These are phyloP conservation scores for Asclepias syriaca DNA, from an alignment of 257 asterid genomes.

Conservation along the genomic window DNA sequence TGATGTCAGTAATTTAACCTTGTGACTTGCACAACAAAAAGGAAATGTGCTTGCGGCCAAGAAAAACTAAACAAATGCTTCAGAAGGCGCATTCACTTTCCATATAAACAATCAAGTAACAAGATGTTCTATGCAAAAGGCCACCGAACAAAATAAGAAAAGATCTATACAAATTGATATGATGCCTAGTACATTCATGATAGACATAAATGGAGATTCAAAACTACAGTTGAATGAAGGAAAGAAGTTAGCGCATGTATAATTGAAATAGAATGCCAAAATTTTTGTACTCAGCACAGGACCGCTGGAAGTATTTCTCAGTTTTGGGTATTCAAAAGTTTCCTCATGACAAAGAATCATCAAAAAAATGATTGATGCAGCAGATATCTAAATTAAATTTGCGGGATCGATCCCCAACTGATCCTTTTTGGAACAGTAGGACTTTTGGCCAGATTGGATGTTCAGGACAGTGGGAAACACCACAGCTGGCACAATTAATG, in stretches of 20 bases:
- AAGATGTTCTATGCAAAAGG: background rate
- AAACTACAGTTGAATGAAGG: background rate
- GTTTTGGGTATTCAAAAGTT: background rate
- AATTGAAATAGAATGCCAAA: background rate
- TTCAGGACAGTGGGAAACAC: too few species aligned
- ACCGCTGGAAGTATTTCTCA: background rate
- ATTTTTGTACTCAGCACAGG: background rate
- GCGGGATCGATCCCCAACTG: too few species aligned
- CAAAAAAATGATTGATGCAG: background rate
- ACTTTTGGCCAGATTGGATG: too few species aligned
- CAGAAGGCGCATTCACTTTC: background rate
- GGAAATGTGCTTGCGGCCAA: background rate
- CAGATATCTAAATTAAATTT: background rate
- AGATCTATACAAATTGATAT: background rate
- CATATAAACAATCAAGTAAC: background rate
- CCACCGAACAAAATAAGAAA: background rate
- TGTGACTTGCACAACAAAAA: background rate
- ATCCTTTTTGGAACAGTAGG: too few species aligned
- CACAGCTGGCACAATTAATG: too few species aligned
- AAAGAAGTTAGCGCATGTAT: background rate
- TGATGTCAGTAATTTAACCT: background rate
- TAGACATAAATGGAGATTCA: background rate
- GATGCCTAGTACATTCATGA: background rate
- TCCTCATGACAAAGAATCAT: background rate
- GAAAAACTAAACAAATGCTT: too few species aligned